Base-by-base conservation (phyloP, 129 eudicot species). In the Heracleum sosnowskyi region DNA sequence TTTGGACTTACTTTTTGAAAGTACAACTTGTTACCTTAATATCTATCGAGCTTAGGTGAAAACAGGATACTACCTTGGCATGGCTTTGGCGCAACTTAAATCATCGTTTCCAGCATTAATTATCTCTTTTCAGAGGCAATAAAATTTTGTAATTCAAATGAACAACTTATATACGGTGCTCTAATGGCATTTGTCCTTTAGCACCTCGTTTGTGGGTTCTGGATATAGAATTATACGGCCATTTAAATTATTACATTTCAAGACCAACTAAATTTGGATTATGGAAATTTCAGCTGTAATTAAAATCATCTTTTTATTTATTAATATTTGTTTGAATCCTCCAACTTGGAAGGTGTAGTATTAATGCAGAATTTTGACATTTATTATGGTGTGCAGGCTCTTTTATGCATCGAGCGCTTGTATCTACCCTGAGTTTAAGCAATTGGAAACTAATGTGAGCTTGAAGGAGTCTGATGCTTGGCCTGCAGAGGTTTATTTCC, bases 371-470 rank as follows among this genome's bases (percentile, higher is more conserved):
- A 51, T 0, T 20, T 78, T 83, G 70, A 81, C 55, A 46, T 75
- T 78, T 6, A 28, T 51, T 76, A 77, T 22, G 17, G 17, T 80
- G 11, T 84, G 79, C 86, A 91, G 97, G 92, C 90, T 95, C 81
- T 95, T 95, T 79, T 95, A 95, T 72, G 98, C 98, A 41, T 95
- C 98, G 5, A 95, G 98, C 85, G 98, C 98, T 77, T 95, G 98
- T 84, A 91, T 95, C 74, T 95, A 95, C 78, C 98, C 98, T 2
- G 98, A 95, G 76, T 95, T 95, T 82, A 95, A 95, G 86, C 98
- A 95, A 84, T 73, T 95, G 88, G 97, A 95, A 68, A 95, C 98
- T 47, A 95, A 95, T 83, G 98, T 95, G 86, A 95, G 97, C 92
- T 86, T 95, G 88, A 95, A 95, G 89, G 98, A 95, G 73, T 72